These are phyloP conservation scores for Beauveria asiatica DNA, from an alignment of 2,329 filamentous ascomycete genomes.

Conservation along the genomic window DNA sequence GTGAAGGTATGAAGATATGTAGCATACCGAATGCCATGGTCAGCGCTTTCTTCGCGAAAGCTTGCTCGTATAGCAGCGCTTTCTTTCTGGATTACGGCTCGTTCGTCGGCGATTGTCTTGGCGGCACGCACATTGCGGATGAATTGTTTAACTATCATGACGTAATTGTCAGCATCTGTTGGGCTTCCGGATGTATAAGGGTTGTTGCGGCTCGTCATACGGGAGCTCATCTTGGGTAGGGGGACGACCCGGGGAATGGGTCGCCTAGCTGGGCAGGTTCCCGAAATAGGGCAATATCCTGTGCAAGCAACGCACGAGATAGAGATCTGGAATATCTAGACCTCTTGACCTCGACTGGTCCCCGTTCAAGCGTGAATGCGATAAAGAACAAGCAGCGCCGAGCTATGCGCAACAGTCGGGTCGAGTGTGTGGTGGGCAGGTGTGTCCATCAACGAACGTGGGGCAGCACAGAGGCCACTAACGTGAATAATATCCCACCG, in stretches of 20 bases:
- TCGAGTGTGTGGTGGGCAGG: neutral
- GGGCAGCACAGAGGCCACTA: constrained; percentile 9
- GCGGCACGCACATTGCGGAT: constrained; percentile 98
- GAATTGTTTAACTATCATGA: constrained; percentile 84
- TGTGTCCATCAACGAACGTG: constrained; percentile 5
- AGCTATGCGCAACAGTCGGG: constrained; percentile 8
- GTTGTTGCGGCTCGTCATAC: constrained; percentile 20
- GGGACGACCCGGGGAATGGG: constrained; percentile 24
- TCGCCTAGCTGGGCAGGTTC: constrained; percentile 19
- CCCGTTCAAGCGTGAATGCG: neutral
- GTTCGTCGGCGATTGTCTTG: constrained; percentile 97
- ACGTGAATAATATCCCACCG: neutral
- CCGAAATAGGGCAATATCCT: neutral
- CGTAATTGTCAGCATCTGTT: neutral
- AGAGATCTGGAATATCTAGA: neutral
- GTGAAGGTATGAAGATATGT: neutral
- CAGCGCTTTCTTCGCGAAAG: constrained; percentile 92
- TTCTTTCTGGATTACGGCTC: constrained; percentile 97
- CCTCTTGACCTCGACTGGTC: neutral
- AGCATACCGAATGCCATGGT: constrained; percentile 77
- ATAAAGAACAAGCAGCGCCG: constrained; percentile 4
- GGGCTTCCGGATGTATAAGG: constrained; percentile 11
- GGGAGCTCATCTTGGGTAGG: constrained; percentile 30
- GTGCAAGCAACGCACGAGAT: neutral
- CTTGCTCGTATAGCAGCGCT: constrained; percentile 95